These are phyloP conservation scores for Acacia melanoxylon DNA, from an alignment of 306 rosid species.

Conservation along the genomic window DNA sequence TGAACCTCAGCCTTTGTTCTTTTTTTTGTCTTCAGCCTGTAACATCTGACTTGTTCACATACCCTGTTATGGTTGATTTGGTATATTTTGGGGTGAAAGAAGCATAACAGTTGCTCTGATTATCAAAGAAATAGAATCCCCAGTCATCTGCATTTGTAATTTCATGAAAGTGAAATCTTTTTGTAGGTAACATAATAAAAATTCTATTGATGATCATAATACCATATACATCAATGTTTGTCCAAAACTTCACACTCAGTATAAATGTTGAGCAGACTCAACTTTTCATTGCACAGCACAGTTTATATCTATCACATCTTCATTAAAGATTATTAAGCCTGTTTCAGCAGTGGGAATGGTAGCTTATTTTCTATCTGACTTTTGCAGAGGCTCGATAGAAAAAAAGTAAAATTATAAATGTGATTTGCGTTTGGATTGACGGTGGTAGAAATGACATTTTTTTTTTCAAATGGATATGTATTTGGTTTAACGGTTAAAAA, in stretches of 20 bases:
- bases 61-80: background rate
- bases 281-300: background rate
- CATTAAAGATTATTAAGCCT: no score
- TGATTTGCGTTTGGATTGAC: no score
- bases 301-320: no score
- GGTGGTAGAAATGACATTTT: no score
- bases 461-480: no score
- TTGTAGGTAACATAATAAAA: background rate
- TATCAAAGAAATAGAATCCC: background rate
- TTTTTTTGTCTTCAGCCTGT: background rate
- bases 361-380: no score
- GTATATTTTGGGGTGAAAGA: background rate
- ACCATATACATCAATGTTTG: no score
- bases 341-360: no score
- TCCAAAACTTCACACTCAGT: background rate
- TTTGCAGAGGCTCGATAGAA: no score
- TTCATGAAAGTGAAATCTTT: background rate
- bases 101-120: background rate
- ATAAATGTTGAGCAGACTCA: background rate
- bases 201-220: no score
- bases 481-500: no score
- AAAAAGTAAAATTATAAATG: no score
- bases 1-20: background rate
- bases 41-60: background rate
- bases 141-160: background rate